phyloP scores from a whole-genome alignment of 352 stramenopile species.

The Phytopythium ostracodes region DNA sequence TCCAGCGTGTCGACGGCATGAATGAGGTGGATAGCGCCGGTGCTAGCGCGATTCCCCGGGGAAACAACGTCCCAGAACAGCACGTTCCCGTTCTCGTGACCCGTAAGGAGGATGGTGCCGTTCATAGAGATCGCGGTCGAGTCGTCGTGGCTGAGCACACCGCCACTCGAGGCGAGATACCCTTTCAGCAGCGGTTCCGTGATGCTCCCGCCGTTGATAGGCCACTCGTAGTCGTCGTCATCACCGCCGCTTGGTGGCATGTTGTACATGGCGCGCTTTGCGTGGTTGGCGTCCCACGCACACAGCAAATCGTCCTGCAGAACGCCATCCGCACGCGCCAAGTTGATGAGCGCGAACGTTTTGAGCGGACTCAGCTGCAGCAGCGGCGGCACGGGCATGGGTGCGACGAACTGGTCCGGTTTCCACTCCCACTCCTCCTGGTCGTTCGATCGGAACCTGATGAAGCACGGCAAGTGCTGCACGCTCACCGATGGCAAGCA shows the following conservation, averaged over 20 bases:
- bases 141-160: slow-evolving; percentile 13
- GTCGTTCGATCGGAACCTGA: slow-evolving; percentile 44
- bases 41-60: slow-evolving; percentile 45
- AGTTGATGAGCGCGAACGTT: slow-evolving; percentile 35
- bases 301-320: slow-evolving; percentile 46
- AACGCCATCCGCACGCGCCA: slow-evolving; percentile 27
- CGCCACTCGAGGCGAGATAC: slow-evolving; percentile 30
- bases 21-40: slow-evolving; percentile 48
- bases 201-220: slow-evolving; percentile 59
- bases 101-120: slow-evolving; percentile 51
- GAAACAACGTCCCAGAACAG: slow-evolving; percentile 58
- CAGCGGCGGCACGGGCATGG: slow-evolving; percentile 32
- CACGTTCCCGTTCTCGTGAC: slow-evolving; percentile 47
- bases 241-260: slow-evolving; percentile 15
- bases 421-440: slow-evolving; percentile 77
- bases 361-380: slow-evolving; percentile 53
- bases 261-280: slow-evolving; percentile 27
- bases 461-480: slow-evolving; percentile 57
- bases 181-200: slow-evolving; percentile 48
- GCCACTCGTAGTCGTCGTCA: slow-evolving; percentile 69
- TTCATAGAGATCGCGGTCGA: slow-evolving; percentile 24
- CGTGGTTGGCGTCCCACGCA: slow-evolving; percentile 29
- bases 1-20: slow-evolving; percentile 37
- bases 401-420: slow-evolving; percentile 26
- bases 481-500: slow-evolving; percentile 57